Evolutionary conservation across 306 rosid species (phyloP).

Genomic region (Hippophae tibetana): DNA sequence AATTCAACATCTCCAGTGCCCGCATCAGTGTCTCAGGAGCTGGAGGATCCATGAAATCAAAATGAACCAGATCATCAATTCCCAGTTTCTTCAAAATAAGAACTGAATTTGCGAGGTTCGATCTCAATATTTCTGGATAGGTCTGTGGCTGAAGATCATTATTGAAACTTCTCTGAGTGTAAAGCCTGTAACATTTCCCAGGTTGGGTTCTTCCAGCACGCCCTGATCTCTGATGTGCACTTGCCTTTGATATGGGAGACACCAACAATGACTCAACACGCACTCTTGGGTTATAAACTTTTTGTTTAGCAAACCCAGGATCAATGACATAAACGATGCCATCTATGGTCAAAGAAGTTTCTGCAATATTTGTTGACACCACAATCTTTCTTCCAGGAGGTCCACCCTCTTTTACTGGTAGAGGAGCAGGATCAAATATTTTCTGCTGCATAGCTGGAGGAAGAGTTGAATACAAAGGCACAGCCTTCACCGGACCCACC

Average conservation of each 20-base stretch:
- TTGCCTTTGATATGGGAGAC: slow-evolving; percentile 67
- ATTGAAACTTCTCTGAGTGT: slow-evolving; percentile 54
- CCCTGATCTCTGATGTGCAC: slow-evolving; percentile 69
- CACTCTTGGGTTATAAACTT: slow-evolving; percentile 60
- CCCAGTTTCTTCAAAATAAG: slow-evolving; percentile 67
- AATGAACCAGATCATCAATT: slow-evolving; percentile 61
- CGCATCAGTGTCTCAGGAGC: slow-evolving; percentile 80
- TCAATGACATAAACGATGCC: slow-evolving; percentile 77
- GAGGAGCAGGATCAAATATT: slow-evolving; percentile 56
- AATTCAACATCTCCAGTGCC: slow-evolving; percentile 59
- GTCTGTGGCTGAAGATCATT: slow-evolving; percentile 65
- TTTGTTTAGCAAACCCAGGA: slow-evolving; percentile 69
- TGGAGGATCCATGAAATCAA: slow-evolving; percentile 81
- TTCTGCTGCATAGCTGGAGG: slow-evolving; percentile 76
- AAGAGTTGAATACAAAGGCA: slow-evolving; percentile 67
- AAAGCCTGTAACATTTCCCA: slow-evolving; percentile 71
- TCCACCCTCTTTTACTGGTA: slow-evolving; percentile 32
- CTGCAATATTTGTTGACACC: slow-evolving; percentile 63
- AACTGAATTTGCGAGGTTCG: slow-evolving; percentile 69
- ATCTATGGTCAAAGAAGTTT: slow-evolving; percentile 67
- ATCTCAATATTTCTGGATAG: slow-evolving; percentile 59
- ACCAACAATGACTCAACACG: slow-evolving; percentile 66
- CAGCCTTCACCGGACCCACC: slow-evolving; percentile 66
- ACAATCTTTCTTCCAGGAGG: slow-evolving; percentile 72
- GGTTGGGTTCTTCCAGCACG: slow-evolving; percentile 82